These are phyloP conservation scores for Echeveria elegans DNA, from an alignment of 164 flowering plant genomes.

Conservation along the genomic window DNA sequence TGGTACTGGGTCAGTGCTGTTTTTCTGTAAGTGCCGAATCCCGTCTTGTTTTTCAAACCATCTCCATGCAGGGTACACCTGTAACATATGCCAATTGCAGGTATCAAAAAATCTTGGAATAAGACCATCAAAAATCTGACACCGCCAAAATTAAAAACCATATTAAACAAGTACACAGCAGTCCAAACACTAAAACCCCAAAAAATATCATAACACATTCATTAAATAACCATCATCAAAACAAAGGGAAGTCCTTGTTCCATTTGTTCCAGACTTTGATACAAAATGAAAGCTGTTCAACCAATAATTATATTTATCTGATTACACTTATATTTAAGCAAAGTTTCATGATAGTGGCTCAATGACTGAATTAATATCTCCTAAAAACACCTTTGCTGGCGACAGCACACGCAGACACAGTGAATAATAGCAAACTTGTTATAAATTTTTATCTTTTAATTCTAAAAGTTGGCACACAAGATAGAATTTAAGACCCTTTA, in stretches of 20 bases:
- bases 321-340: background rate
- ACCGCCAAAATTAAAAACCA: background rate
- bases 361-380: background rate
- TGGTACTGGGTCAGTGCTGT: conserved; percentile 85
- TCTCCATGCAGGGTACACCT: conserved; percentile 99
- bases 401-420: background rate
- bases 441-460: background rate
- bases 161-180: background rate
- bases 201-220: too few relatives aligned
- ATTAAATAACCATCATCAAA: too few relatives aligned
- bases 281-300: background rate
- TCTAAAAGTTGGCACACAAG: background rate
- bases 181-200: background rate
- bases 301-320: background rate
- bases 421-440: background rate
- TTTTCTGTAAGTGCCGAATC: conserved; percentile 79
- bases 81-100: background rate
- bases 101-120: background rate
- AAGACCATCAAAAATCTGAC: background rate
- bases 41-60: conserved; percentile 99
- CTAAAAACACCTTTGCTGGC: background rate
- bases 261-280: background rate
- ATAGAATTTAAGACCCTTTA: background rate
- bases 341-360: background rate
- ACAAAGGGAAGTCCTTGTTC: background rate